A percentile compares a stretch with the other conserved stretches of the same genome.
Conservation (phyloP, 768 basidiomycete species). For the Boletus rex-veris region DNA sequence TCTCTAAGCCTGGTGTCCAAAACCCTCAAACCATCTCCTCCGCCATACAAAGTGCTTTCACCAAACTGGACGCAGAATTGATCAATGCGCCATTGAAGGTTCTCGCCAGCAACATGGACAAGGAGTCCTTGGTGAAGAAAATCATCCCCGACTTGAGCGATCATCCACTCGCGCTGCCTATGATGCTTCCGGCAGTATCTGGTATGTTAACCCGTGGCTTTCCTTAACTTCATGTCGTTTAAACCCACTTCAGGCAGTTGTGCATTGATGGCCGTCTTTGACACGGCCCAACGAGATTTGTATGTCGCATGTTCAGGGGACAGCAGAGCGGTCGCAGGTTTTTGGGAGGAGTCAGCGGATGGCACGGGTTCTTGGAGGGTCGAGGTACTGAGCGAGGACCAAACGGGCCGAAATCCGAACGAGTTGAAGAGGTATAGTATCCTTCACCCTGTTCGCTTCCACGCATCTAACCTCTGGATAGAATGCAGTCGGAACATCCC, state of each 20-base stretch:
- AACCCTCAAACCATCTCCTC: conserved; percentile 53
- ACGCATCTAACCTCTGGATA: conserved; percentile 25
- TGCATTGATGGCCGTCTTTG: conserved; percentile 83
- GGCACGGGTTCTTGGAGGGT: conserved; percentile 81
- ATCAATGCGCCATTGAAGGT: conserved; percentile 72
- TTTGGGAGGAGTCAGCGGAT: conserved; percentile 69
- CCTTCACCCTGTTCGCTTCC: background rate
- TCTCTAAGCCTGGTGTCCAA: conserved; percentile 37
- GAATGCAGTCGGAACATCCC: conserved; percentile 83
- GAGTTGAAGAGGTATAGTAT: conserved; percentile 72
- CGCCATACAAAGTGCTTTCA: conserved; percentile 76
- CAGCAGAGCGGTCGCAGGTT: conserved; percentile 91
- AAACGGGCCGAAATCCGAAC: conserved; percentile 87
- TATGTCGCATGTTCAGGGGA: conserved; percentile 94
- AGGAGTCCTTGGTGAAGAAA: conserved; percentile 48
- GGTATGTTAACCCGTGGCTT: conserved; percentile 36
- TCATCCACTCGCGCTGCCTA: conserved; percentile 64
- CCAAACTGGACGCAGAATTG: conserved; percentile 81
- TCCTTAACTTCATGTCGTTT: conserved; percentile 7
- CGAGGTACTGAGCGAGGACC: conserved; percentile 93
- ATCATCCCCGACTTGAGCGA: conserved; percentile 61
- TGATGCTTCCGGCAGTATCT: conserved; percentile 82
- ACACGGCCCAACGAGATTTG: conserved; percentile 75
- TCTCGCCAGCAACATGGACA: conserved; percentile 55
- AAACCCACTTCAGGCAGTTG: conserved; percentile 64